phyloP scores from a whole-genome alignment of 2,329 filamentous ascomycete genomes.

The Phoma sp. region DNA sequence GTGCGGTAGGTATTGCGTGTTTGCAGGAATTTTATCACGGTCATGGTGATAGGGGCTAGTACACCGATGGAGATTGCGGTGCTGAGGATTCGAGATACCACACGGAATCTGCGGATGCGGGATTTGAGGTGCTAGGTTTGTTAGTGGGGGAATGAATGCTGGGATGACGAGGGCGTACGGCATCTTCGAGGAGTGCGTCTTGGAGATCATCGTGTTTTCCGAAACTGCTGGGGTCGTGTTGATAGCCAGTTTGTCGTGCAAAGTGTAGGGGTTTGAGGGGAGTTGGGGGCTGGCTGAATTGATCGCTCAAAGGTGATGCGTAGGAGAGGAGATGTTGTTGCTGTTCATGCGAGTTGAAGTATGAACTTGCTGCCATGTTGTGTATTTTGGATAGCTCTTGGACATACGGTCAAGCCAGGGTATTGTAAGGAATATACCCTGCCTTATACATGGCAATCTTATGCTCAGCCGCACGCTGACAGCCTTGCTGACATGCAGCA shows the following conservation, averaged over 20 bases:
- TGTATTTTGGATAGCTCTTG: neutral
- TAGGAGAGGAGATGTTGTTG: slow-evolving; percentile 23
- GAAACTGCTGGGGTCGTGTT: slow-evolving; percentile 13
- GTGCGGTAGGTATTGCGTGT: slow-evolving; percentile 40
- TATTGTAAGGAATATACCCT: neutral
- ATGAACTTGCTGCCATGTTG: slow-evolving; percentile 22
- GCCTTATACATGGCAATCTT: neutral
- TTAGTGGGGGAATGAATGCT: slow-evolving; percentile 3
- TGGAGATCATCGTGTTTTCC: slow-evolving; percentile 27
- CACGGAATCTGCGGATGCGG: slow-evolving; percentile 46
- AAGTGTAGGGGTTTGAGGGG: slow-evolving; percentile 27
- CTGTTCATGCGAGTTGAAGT: slow-evolving; percentile 20
- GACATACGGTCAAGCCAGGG: too few relatives aligned
- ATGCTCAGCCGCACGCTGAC: slow-evolving; percentile 8
- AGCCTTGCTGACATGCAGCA: slow-evolving; percentile 13
- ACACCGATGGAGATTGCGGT: slow-evolving; percentile 44
- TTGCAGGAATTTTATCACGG: slow-evolving; percentile 47
- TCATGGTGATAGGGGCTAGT: slow-evolving; percentile 46
- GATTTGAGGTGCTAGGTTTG: slow-evolving; percentile 42
- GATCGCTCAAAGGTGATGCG: slow-evolving; percentile 12
- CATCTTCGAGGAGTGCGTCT: slow-evolving; percentile 25
- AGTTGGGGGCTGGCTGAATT: slow-evolving; percentile 12
- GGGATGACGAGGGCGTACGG: slow-evolving; percentile 17
- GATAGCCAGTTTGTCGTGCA: slow-evolving; percentile 8
- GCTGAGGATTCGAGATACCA: slow-evolving; percentile 45